These are phyloP conservation scores for Salix viminalis DNA, from an alignment of 345 rosid species.

Conservation along the genomic window DNA sequence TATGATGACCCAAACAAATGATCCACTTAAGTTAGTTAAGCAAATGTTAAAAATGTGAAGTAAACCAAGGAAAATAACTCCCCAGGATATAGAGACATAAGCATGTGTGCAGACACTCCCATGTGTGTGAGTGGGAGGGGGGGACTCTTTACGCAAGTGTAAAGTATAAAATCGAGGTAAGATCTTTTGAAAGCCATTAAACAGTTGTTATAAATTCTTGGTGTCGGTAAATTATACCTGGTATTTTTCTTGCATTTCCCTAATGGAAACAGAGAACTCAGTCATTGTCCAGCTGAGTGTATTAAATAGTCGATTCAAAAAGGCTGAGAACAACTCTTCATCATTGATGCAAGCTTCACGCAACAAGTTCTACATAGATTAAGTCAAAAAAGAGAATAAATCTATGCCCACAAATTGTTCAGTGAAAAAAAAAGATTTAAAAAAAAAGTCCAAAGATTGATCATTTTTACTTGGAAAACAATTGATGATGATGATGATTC, in stretches of 20 bases:
- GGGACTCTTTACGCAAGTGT: not conserved
- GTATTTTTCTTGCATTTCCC: constrained; percentile 94
- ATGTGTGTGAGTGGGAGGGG: not conserved
- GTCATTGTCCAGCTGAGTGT: constrained; percentile 98
- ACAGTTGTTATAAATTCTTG: not conserved
- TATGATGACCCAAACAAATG: not conserved
- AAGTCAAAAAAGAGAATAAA: constrained; percentile 12
- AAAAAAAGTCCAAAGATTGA: constrained; percentile 1
- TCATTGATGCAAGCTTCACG: constrained; percentile 73
- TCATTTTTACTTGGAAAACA: constrained; percentile 66
- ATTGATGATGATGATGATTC: constrained; percentile 71
- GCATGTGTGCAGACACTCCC: too few species aligned
- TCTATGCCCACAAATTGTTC: constrained; percentile 1
- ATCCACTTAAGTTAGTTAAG: not conserved
- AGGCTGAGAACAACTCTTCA: constrained; percentile 69
- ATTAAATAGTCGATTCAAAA: constrained; percentile 88
- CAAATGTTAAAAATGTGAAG: not conserved
- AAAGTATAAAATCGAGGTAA: not conserved
- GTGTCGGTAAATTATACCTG: constrained; percentile 42
- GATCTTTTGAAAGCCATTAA: not conserved
- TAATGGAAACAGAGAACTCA: constrained; percentile 86
- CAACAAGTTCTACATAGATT: constrained; percentile 52
- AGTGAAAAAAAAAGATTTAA: not conserved
- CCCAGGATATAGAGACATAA: not conserved
- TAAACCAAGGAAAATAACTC: not conserved